These are phyloP conservation scores for Gloeopeniophorella convolvens DNA, from an alignment of 768 basidiomycete genomes.

Conservation along the genomic window DNA sequence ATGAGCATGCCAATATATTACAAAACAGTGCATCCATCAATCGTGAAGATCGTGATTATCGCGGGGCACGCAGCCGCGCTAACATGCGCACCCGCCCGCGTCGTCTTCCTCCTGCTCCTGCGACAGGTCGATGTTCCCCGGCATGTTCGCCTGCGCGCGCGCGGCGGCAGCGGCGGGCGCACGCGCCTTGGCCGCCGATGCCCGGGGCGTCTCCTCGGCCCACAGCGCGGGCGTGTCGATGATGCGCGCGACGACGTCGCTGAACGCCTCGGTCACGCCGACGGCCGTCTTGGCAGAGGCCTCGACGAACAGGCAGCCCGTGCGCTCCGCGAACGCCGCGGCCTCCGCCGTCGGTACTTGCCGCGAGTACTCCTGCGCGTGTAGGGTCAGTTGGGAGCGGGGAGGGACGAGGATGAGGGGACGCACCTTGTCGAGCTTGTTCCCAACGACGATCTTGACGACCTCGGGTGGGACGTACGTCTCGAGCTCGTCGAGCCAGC, in stretches of 20 bases:
- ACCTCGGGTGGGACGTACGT: slow-evolving; percentile 84
- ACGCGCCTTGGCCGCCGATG: slow-evolving; percentile 17
- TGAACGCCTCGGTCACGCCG: slow-evolving; percentile 71
- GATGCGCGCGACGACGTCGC: slow-evolving; percentile 75
- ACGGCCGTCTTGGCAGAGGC: slow-evolving; percentile 88
- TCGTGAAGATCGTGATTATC: too few relatives aligned
- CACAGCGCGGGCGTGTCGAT: slow-evolving; percentile 80
- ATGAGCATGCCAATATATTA: too few relatives aligned
- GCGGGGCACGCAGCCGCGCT: too few relatives aligned
- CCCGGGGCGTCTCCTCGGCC: slow-evolving; percentile 33
- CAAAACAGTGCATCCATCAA: too few relatives aligned
- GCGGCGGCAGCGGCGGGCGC: slow-evolving; percentile 6
- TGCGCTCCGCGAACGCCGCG: slow-evolving; percentile 69
- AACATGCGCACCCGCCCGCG: slow-evolving; percentile 32
- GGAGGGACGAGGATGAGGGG: neutral
- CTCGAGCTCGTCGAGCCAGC: slow-evolving; percentile 91
- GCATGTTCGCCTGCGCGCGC: slow-evolving; percentile 29
- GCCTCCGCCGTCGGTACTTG: slow-evolving; percentile 80
- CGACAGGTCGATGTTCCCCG: slow-evolving; percentile 36
- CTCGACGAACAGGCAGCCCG: slow-evolving; percentile 85
- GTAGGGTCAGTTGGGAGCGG: neutral
- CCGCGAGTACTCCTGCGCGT: slow-evolving; percentile 73
- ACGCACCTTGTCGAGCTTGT: slow-evolving; percentile 85
- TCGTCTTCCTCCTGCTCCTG: slow-evolving; percentile 18
- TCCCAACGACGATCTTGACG: slow-evolving; percentile 91